These are phyloP conservation scores for Murraya koenigii DNA, from an alignment of 345 rosid species.

Conservation along the genomic window DNA sequence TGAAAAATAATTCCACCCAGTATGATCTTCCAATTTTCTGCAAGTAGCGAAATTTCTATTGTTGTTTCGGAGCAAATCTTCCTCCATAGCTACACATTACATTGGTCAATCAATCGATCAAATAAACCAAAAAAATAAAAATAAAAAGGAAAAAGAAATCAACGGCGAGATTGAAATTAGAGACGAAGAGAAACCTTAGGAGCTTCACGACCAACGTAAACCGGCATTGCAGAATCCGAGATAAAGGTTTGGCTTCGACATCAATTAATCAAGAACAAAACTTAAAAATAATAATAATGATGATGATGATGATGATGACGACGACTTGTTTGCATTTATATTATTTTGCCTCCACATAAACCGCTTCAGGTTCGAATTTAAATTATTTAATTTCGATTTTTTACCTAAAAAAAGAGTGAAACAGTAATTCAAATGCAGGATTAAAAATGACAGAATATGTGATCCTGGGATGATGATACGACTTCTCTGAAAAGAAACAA, in stretches of 20 bases:
- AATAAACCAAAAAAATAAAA: background rate
- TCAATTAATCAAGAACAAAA: conserved; percentile 29
- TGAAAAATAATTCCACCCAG: conserved; percentile 67
- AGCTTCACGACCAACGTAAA: conserved; percentile 73
- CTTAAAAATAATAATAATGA: background rate
- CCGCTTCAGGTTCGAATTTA: conserved; percentile 10
- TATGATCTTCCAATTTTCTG: conserved; percentile 69
- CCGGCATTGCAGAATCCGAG: conserved; percentile 43
- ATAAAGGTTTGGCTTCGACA: conserved; percentile 28
- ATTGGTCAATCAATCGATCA: conserved; percentile 8
- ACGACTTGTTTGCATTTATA: background rate
- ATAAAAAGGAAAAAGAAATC: background rate
- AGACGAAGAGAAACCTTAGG: conserved; percentile 46
- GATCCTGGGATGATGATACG: background rate
- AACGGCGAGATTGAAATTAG: background rate
- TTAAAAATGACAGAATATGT: background rate
- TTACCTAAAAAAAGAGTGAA: background rate
- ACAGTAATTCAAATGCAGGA: background rate
- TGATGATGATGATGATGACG: no score
- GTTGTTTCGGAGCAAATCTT: conserved; percentile 56
- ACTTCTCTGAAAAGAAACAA: background rate
- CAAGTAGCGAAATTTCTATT: conserved; percentile 59
- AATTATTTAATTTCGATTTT: background rate
- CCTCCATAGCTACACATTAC: conserved; percentile 67
- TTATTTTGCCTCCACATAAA: background rate